Conservation (phyloP, 768 basidiomycete species). For the Suillus luteus region DNA sequence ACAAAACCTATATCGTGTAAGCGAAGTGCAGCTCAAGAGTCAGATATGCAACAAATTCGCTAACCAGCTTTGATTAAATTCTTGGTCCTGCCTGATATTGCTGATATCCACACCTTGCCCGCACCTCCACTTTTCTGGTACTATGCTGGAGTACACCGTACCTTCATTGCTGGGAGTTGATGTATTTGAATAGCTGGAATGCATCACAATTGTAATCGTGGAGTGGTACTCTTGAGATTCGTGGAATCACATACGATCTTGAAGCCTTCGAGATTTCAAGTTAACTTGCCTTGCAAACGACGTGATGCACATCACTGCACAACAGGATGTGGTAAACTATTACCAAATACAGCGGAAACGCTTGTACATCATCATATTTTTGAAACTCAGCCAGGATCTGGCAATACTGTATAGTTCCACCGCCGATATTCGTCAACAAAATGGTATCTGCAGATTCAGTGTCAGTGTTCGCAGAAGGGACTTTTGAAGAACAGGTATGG, state of each 20-base stretch:
- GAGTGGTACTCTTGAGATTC: slow-evolving; percentile 25
- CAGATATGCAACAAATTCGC: slow-evolving; percentile 7
- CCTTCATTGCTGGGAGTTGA: slow-evolving; percentile 10
- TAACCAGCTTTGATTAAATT: slow-evolving; percentile 40
- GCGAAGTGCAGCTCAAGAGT: neutral
- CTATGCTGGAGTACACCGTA: slow-evolving; percentile 31
- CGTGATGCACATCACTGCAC: slow-evolving; percentile 25
- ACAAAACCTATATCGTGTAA: slow-evolving; percentile 49
- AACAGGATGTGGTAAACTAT: too few species aligned
- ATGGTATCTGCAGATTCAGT: slow-evolving; percentile 78
- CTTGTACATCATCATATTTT: too few species aligned
- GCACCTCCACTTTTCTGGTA: slow-evolving; percentile 46
- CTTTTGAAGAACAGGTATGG: slow-evolving; percentile 82
- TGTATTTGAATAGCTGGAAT: slow-evolving; percentile 4
- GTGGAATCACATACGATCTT: slow-evolving; percentile 39
- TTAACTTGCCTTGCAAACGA: slow-evolving; percentile 37
- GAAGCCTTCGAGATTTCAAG: slow-evolving; percentile 24
- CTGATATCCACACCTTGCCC: slow-evolving; percentile 39
- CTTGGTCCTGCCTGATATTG: slow-evolving; percentile 43
- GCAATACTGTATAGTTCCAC: too few species aligned
- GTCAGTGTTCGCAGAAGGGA: slow-evolving; percentile 85
- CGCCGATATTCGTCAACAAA: slow-evolving; percentile 19
- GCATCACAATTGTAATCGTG: slow-evolving; percentile 27
- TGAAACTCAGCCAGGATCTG: too few species aligned
- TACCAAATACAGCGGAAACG: too few species aligned